Base-by-base conservation (phyloP, 2,329 filamentous ascomycete genomes). In the Calonectria pauciramosa region DNA sequence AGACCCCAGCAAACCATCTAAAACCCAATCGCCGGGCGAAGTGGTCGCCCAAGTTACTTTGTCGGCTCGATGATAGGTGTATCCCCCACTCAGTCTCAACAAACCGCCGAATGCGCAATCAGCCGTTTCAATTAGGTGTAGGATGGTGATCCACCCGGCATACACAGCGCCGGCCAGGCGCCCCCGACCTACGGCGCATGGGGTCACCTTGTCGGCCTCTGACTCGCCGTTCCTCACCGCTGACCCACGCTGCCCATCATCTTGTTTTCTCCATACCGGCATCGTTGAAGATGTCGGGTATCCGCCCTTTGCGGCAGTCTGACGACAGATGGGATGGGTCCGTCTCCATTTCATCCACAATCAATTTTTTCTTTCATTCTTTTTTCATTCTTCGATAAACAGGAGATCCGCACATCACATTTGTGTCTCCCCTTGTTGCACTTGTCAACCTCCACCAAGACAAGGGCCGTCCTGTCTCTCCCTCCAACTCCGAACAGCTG, bases 41-140 rank as follows among this genome's bases (percentile, higher is more conserved):
- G 64, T 76, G 64, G 69, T 68, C 68, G 59, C 65, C 71, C 70
- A 70, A 65, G 38, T 60, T 56, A 54, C 64, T 69, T n/a, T 65
- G 66, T 44, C 54, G 65, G 71, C 54, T 76, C 64, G 2, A 74
- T 71, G 54, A 49, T 68, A 69, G 49, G 26, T 66, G 51, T 73
- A 68, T 51, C 63, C 41, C 49, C 52, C 74, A 51, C 70, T 47
- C 47, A 26, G 49, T 30, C 56, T 70, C 74, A 74, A 72, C 71
- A 73, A 74, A 68, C 66, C 69, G 69, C 68, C 32, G 51, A 70
- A 70, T 74, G 75, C 71, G 66, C 66, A 68, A 60, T 76, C 75
- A 73, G 65, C 52, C 71, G 75, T 74, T 70, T 69, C 72, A 75
- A 75, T 78, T 69, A 75, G 76, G 75, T 78, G 69, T 75, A 76